phyloP scores from a whole-genome alignment of 2,329 filamentous ascomycete species.

The Leptographium procerum region DNA sequence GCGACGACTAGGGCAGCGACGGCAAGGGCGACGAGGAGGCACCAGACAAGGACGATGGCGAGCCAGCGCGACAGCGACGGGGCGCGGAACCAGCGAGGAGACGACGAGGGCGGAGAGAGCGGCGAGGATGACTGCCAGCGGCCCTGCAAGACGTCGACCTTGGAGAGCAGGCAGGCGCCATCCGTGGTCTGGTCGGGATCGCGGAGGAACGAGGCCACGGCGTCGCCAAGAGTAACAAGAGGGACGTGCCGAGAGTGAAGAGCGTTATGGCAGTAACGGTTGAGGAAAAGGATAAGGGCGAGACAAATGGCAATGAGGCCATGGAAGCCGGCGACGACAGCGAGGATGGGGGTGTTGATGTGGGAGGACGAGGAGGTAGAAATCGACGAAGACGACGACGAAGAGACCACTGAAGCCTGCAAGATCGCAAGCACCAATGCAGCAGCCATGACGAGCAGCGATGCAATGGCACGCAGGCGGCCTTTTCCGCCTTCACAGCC shows the following conservation, averaged over 20 bases:
- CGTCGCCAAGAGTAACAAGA: constrained; percentile 39
- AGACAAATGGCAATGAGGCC: constrained; percentile 22
- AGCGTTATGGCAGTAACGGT: constrained; percentile 17
- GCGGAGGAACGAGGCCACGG: constrained; percentile 36
- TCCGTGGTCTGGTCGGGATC: constrained; percentile 32
- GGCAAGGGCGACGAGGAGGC: constrained; percentile 23
- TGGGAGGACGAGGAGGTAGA: constrained; percentile 32
- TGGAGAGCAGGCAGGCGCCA: constrained; percentile 31
- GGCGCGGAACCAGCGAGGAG: constrained; percentile 30
- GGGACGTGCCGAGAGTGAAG: constrained; percentile 24
- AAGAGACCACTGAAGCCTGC: constrained; percentile 14
- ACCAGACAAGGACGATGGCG: constrained; percentile 27
- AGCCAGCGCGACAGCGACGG: constrained; percentile 32
- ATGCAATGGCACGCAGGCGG: background rate
- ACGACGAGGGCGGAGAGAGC: background rate
- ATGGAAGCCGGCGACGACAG: constrained; percentile 30
- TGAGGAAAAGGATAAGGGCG: constrained; percentile 14
- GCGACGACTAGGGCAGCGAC: constrained; percentile 27
- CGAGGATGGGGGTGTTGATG: constrained; percentile 32
- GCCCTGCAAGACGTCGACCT: constrained; percentile 26
- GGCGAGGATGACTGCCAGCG: constrained; percentile 23
- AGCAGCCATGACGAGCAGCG: constrained; percentile 15
- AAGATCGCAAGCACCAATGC: constrained; percentile 14
- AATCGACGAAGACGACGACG: background rate
- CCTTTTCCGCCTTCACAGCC: background rate